Base-by-base conservation (phyloP, 768 basidiomycete species). In the Phlebiopsis flavidoalba region DNA sequence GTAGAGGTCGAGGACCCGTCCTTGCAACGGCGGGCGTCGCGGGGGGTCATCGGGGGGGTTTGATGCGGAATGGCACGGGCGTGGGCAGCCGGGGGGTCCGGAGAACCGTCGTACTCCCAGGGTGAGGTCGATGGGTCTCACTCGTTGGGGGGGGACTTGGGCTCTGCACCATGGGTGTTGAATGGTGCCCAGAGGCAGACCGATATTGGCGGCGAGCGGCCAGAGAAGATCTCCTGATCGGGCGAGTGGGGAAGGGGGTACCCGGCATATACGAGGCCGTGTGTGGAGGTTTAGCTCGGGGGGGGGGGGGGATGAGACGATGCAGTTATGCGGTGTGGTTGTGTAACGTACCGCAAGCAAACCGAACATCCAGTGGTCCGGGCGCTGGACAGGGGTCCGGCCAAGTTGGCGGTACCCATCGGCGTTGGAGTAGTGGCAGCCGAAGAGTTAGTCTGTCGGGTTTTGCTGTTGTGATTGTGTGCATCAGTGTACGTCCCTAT, bases 301-400 rank as follows among this genome's bases (percentile, higher is more conserved):
- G 5, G 17, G 26, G 14, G 24, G 5, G 12, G 24, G 17, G n/a
- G 21, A 33, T 7, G 37, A 40, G 37, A n/a, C n/a, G n/a, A n/a
- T n/a, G n/a, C n/a, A n/a, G n/a, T n/a, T n/a, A n/a, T n/a, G n/a
- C n/a, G n/a, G n/a, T n/a, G n/a, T n/a, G n/a, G n/a, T n/a, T n/a
- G n/a, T n/a, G 26, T 45, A 31, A 66, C 73, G 35, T 60, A 81
- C 79, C 79, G n/a, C n/a, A 79, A 1, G 67, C 78, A n/a, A n/a
- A 15, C 80, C 80, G 58, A 79, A 81, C 69, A 74, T 74, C 80
- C 80, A 81, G 57, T 81, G 77, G 60, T 81, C 80, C n/a, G n/a
- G n/a, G 36, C 79, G 75, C 55, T 81, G 48, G 48, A 11, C n/a
- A 49, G 8, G 78, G 71, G 60, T 80, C n/a, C 70, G 2, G 74